phyloP scores from a whole-genome alignment of 176 grass and related monocot genomes.

The Rhynchospora pubera region DNA sequence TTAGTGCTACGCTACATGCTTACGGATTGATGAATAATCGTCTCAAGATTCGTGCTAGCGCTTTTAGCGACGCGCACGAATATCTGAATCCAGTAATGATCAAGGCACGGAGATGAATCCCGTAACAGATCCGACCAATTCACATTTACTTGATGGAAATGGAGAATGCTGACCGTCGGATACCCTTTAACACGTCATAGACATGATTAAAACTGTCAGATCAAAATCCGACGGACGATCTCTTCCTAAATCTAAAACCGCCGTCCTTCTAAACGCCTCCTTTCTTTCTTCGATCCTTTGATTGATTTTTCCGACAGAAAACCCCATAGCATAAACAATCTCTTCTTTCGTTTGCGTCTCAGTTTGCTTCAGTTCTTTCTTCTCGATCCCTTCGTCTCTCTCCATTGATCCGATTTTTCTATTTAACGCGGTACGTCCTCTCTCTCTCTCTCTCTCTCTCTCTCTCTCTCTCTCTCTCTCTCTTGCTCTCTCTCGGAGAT shows the following conservation, averaged over 20 bases:
- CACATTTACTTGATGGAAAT: background rate
- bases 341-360: background rate
- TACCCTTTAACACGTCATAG: slow-evolving; percentile 9
- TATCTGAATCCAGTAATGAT: background rate
- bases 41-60: no score
- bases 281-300: no score
- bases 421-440: background rate
- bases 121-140: background rate
- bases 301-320: background rate
- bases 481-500: background rate
- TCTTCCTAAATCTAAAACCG: background rate
- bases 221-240: background rate
- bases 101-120: background rate
- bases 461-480: background rate
- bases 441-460: background rate
- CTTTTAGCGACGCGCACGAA: no score
- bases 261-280: background rate
- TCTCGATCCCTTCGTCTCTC: background rate
- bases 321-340: background rate
- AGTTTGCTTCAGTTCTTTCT: background rate
- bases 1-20: no score
- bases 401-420: background rate
- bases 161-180: background rate
- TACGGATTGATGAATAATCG: no score
- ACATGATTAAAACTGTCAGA: background rate